Evolutionary conservation across 179 eudicot genomes (phyloP), one percentile per base, ranked within the genome.

Genomic region (Silene vulgaris): DNA sequence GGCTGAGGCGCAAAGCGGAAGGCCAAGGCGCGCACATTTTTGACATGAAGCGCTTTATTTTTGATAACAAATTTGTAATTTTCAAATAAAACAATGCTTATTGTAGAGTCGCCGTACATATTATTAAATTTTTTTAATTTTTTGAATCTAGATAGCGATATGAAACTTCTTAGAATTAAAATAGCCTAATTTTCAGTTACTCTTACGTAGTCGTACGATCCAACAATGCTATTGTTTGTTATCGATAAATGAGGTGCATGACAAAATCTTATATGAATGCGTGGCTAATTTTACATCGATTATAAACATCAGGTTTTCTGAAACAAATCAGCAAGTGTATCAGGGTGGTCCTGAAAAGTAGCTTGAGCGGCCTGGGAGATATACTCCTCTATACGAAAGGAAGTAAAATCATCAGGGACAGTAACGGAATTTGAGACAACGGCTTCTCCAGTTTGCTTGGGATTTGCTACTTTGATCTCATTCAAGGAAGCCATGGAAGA

Each of bases 401-500:
- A 79, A 54, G 74, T 71, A 35, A 80, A 71, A 7, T 78, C 82
- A 13, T 76, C 70, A 2, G 76, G 40, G 1, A 20, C 59, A 5
- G 35, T 8, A 59, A 43, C 28, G 14, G 76, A 23, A 65, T 37
- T 62, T 54, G 8, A 60, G n/a, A 56, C 61, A 23, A 26, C 56
- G 69, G 21, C 66, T 56, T 62, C 78, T 3, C 32, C 57, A 12
- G 21, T 59, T 5, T 74, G 59, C 52, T 71, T 82, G 0, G 37
- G 45, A 4, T 65, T 45, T n/a, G 74, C 75, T 43, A 83, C 78
- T 56, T 78, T 78, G 21, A 82, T 76, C 83, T 83, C 88, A n/a
- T 83, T 80, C 63, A 85, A 77, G 14, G 86, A 85, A n/a, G 81
- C 82, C 30, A 77, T 71, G 0, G 88, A 85, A 40, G 88, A 85